Percentiles rank a stretch among this genome's conserved stretches.
Evolutionary conservation across 768 basidiomycete species (phyloP).

Genomic region (Lentinula sp.): DNA sequence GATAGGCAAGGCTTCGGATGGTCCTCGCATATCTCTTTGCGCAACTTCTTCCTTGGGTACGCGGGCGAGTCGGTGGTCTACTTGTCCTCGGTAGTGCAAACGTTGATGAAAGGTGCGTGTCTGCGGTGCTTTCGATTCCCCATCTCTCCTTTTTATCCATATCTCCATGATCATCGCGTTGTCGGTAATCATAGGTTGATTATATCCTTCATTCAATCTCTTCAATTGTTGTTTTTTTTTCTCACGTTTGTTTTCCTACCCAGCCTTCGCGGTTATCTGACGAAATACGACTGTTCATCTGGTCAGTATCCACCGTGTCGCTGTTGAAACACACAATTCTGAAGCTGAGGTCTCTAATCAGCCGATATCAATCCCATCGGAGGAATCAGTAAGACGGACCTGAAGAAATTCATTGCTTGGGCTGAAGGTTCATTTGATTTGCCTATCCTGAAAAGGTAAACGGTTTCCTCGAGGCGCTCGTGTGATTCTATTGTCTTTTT

Average conservation of each 20-base stretch:
- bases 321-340: background rate
- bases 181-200: background rate
- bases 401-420: conserved; percentile 92
- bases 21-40: conserved; percentile 93
- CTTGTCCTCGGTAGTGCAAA: conserved; percentile 97
- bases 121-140: background rate
- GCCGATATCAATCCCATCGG: conserved; percentile 99
- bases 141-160: background rate
- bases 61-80: conserved; percentile 78
- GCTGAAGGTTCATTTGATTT: conserved; percentile 75
- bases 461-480: conserved; percentile 7
- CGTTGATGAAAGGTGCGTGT: conserved; percentile 85
- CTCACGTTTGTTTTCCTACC: background rate
- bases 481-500: background rate
- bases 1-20: conserved; percentile 87
- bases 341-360: conserved; percentile 15
- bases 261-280: conserved; percentile 92
- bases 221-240: background rate
- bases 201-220: background rate
- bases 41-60: conserved; percentile 87
- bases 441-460: conserved; percentile 72
- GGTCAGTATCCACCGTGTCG: conserved; percentile 32
- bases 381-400: conserved; percentile 94
- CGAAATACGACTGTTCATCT: conserved; percentile 96
- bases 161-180: background rate